phyloP scores from a whole-genome alignment of 257 asterid species.

The Dorcoceras hygrometricum region DNA sequence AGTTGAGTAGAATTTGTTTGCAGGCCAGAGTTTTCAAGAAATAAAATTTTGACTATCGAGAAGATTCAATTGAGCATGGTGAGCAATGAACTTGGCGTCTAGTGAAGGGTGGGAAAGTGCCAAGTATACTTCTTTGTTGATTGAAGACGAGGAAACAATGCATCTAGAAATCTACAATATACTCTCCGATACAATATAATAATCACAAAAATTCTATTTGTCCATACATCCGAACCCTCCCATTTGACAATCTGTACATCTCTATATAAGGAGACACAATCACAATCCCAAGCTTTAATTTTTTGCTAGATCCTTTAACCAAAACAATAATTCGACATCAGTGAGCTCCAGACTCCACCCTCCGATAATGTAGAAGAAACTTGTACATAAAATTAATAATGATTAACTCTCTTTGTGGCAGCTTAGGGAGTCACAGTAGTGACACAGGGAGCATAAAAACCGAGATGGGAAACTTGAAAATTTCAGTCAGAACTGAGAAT shows the following conservation, averaged over 20 bases:
- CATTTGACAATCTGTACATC: conserved; percentile 20
- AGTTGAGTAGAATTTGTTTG: no score
- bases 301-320: conserved; percentile 17
- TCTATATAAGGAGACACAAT: conserved; percentile 32
- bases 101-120: background rate
- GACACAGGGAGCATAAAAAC: conserved; percentile 26
- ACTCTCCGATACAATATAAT: conserved; percentile 27
- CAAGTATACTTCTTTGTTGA: conserved; percentile 9
- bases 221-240: no score
- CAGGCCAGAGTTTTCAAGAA: no score
- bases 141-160: conserved; percentile 25
- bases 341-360: background rate
- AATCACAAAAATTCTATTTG: conserved; percentile 21
- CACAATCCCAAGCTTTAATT: conserved; percentile 30
- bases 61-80: no score
- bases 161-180: conserved; percentile 23
- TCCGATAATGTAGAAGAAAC: background rate
- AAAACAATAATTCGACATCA: background rate
- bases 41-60: no score
- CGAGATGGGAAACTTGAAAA: conserved; percentile 31
- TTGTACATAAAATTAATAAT: conserved; percentile 12
- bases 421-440: conserved; percentile 34
- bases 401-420: conserved; percentile 31
- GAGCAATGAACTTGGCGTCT: conserved; percentile 18
- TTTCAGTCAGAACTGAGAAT: conserved; percentile 27